Evolutionary conservation across 495 filamentous ascomycete genomes (phyloP), one percentile per base, ranked within the genome.

Genomic region (Hypoxylon perforatum): DNA sequence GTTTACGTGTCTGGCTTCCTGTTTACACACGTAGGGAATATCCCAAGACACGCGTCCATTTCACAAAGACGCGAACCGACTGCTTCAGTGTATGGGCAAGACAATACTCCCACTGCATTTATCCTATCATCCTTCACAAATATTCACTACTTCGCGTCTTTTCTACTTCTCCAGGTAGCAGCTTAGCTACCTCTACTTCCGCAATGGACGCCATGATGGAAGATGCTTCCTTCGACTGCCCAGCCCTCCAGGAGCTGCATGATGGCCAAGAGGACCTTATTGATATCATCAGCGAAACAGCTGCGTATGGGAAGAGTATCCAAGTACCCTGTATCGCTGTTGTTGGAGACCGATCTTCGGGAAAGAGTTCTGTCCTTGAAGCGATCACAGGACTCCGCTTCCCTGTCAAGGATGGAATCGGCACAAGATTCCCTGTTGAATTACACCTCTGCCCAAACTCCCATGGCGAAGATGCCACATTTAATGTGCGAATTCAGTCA

Each of bases 361-460:
- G 91, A 1, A 93, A 92, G 65, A 90, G 87, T 67, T 92, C 89
- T 0, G 88, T 93, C 0, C 82, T 93, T 0, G 89, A 92, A 75
- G 90, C 88, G 0, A 85, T 94, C 46, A 88, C 89, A 0, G 83
- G 87, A 38, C 86, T 92, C 14, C 84, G 85, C 0, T 92, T 93
- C 60, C 88, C 90, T 0, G 70, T 81, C n/a, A 84, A 88, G 41
- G 84, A 85, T 54, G 86, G 82, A 45, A 68, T 88, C 0, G 92
- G 90, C 72, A 92, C 90, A 0, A 80, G 87, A 0, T 91, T 91
- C 58, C 85, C 89, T 2, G 91, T 87, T 0, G 88, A 92, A 65
- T 63, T 88, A 0, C 71, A 85, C 14, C 80, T 88, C 25, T 82
- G 86, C 2, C 75, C 78, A 15, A 57, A 60, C 6, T 28, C 39